Evolutionary conservation across 176 grass and related monocot genomes (phyloP), one percentile per base, ranked within the genome.

Genomic region (Dactylis glomerata): DNA sequence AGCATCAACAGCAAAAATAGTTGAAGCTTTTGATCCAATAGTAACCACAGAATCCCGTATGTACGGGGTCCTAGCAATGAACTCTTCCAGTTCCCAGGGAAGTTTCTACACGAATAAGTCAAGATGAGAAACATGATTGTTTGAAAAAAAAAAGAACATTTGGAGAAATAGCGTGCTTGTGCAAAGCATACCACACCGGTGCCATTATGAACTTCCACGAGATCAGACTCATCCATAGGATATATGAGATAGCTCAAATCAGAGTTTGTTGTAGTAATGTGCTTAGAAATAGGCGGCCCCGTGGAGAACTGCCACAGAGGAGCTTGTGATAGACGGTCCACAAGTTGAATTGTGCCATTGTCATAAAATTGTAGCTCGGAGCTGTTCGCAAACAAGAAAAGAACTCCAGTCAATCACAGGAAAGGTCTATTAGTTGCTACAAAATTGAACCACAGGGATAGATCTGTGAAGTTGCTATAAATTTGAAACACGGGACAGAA

Each of bases 61-160:
- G 47, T 92, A 85, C 47, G 96, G 96, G 87, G 91, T 92, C 89
- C 78, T 92, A 9, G 89, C 56, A 2, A 96, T 52, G 76, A 92
- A 99, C 50, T 99, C 96, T 74, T 99, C 92, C 67, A 99, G 38
- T 83, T 90, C 90, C 87, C 89, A 92, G 8, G 91, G 89, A 86
- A 92, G 89, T 77, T 82, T 89, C 96, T 99, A 76, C 70, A 83
- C 47, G 70, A 89, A 87, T 22, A 85, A 76, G 49, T 10, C 27
- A 61, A 20, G 17, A 7, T 85, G 55, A 83, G 22, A 81, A 76
- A 62, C 20, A 87, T 20, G 50, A 15, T 76, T 49, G 15, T 27
- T 30, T 73, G 0, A 28, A 16, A 31, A 46, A 30, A 59, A 30
- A 26, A 32, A 42, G 73, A 47, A 32, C 15, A 87, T 52, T 51